Evolutionary conservation across 129 eudicot species (phyloP), one percentile per base, ranked within the genome.

Genomic region (Oenanthe sinensis): DNA sequence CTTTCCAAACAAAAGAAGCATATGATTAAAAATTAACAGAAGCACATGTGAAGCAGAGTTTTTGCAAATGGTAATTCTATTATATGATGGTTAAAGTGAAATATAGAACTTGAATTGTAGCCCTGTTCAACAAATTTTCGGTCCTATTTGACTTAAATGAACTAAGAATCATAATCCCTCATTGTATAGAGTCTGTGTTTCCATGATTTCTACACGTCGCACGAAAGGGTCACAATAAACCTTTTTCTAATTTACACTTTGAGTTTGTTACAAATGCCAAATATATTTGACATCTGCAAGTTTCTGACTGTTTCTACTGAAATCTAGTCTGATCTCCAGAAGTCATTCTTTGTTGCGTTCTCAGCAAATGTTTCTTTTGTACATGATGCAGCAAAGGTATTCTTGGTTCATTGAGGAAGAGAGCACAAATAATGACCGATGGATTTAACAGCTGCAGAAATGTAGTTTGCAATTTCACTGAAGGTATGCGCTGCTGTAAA

Each of bases 381-480:
- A 74, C 76, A 24, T 77, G 74, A 81, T 90, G 86, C 91, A 96
- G 99, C 95, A 92, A 89, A 76, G 99, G 99, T 42, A 87, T 96
- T 82, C 91, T 96, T n/a, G 96, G 88, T 81, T 96, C 99, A 28
- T 82, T 92, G 82, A 92, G 97, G 86, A 92, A 79, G 87, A 96
- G 99, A 84, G 99, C 99, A 50, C 97, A 87, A 70, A 80, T 96
- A 82, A 92, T 96, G 99, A 96, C 99, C 0, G 97, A 92, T 78
- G 99, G 99, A 80, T 96, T 92, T 84, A 96, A 96, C 86, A 92
- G 97, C 85, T 96, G 97, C 84, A 96, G 91, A 90, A 96, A 96
- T 75, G 97, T 96, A 24, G 97, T 89, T 65, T 96, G 97, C 73
- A 96, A 96, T 81, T 96, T 96, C 79, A 96, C 99, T 30, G 99